Conservation (phyloP, 1,284 basidiomycete genomes). For the Boletus mariae region DNA sequence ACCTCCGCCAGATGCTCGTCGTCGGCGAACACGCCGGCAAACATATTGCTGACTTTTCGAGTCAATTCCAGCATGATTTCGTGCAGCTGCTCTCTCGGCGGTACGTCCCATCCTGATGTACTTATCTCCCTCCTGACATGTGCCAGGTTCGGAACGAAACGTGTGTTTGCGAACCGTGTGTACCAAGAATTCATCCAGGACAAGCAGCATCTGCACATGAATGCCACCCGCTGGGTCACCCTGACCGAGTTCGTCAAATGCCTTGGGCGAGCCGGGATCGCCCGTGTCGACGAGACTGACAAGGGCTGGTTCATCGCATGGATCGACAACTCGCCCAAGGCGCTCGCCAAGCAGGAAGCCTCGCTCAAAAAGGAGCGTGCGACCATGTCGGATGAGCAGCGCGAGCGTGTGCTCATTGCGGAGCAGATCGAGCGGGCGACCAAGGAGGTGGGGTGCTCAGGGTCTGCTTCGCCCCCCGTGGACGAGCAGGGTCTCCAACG, state of each 20-base stretch:
- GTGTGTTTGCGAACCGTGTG: conserved; percentile 90
- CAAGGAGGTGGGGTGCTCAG: conserved; percentile 40
- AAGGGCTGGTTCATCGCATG: conserved; percentile 97
- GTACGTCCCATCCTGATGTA: conserved; percentile 37
- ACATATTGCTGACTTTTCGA: conserved; percentile 89
- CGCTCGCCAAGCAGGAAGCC: conserved; percentile 86
- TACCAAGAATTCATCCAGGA: conserved; percentile 99
- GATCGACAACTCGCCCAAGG: conserved; percentile 95
- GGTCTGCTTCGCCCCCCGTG: conserved; percentile 39
- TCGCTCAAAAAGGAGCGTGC: conserved; percentile 89
- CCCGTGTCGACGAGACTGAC: conserved; percentile 95
- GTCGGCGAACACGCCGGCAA: conserved; percentile 90
- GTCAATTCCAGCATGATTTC: conserved; percentile 90
- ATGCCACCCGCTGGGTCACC: conserved; percentile 96
- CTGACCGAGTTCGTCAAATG: conserved; percentile 92
- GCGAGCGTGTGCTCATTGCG: conserved; percentile 84
- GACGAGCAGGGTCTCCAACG: conserved; percentile 66
- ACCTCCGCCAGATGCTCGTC: conserved; percentile 94
- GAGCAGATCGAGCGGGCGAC: conserved; percentile 92
- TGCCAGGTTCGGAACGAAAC: conserved; percentile 84
- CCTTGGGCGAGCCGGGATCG: conserved; percentile 84
- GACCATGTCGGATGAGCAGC: conserved; percentile 90
- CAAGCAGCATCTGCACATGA: conserved; percentile 97
- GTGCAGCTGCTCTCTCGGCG: conserved; percentile 82
- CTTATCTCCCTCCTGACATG: neutral